Conservation (phyloP, 2,329 filamentous ascomycete species). For the Coniochaeta hoffmannii region DNA sequence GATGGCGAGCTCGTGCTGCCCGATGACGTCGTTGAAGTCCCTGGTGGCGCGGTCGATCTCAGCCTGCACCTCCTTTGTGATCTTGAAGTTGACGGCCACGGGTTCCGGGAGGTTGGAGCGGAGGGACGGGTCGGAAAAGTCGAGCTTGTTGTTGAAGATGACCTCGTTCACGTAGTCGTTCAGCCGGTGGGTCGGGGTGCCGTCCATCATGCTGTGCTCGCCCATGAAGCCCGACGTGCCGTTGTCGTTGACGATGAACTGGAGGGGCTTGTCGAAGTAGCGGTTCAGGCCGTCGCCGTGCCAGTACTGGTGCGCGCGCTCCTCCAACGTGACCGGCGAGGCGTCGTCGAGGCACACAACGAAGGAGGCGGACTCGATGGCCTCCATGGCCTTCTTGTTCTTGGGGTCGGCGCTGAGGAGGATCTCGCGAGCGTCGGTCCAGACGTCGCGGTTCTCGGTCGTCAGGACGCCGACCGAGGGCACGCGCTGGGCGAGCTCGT, state of each 20-base stretch:
- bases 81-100: slow-evolving; percentile 65
- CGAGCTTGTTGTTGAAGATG: slow-evolving; percentile 91
- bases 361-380: slow-evolving; percentile 85
- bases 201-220: slow-evolving; percentile 99
- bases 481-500: slow-evolving; percentile 65
- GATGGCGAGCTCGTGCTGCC: slow-evolving; percentile 81
- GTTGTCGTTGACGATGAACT: slow-evolving; percentile 98
- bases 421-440: slow-evolving; percentile 74
- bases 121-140: slow-evolving; percentile 70
- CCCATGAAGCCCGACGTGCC: slow-evolving; percentile 96
- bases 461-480: slow-evolving; percentile 80
- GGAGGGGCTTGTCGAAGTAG: slow-evolving; percentile 96
- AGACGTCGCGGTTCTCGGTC: slow-evolving; percentile 86
- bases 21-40: slow-evolving; percentile 77
- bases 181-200: slow-evolving; percentile 91
- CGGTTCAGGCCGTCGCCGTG: slow-evolving; percentile 93
- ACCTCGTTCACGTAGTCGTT: slow-evolving; percentile 91
- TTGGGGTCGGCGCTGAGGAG: slow-evolving; percentile 69
- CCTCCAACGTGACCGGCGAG: slow-evolving; percentile 83
- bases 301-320: slow-evolving; percentile 95
- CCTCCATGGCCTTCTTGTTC: slow-evolving; percentile 71
- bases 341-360: slow-evolving; percentile 91
- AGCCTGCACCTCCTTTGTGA: slow-evolving; percentile 64
- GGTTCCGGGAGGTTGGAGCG: slow-evolving; percentile 84
- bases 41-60: slow-evolving; percentile 72